Base-by-base conservation (phyloP, 2,329 filamentous ascomycete genomes). In the Ceratocystis harringtonii region DNA sequence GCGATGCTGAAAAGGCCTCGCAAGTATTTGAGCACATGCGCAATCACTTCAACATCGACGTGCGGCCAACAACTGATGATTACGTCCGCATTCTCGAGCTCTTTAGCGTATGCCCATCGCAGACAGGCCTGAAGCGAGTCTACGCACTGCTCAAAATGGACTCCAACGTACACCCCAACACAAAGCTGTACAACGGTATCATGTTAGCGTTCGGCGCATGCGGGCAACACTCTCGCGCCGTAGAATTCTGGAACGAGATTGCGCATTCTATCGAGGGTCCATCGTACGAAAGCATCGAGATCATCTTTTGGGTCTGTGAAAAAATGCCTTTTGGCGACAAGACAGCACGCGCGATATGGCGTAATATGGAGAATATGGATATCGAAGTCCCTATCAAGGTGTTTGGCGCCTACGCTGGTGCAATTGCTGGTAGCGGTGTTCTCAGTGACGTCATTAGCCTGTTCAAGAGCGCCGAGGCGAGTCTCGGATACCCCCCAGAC, bases 81-180 rank as follows among this genome's bases (percentile, higher is more conserved):
- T 99, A 99, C 72, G 81, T 89, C 2, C 77, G 80, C 43, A 92
- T 86, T 68, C 87, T 97, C 66, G 83, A 89, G 67, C 89, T 90
- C 1, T 82, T 96, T 28, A 86, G 86, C 2, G 74, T 75, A n/a
- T 75, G 76, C 52, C 75, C 76, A 1, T 76, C 78, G 65, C 36
- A 76, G 1, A 84, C 89, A 65, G 85, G 84, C 52, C 77, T 96
- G 22, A 83, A 85, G 67, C 83, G 88, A 68, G 83, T 95, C 1
- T 88, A 96, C 76, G 96, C 96, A 72, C 92, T 96, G 84, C 80
- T 96, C 69, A 97, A 96, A 76, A 86, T 96, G 74, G 94, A 99
- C 73, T 81, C 86, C n/a, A 82, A 84, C 52, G 81, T 97, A 45
- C 85, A 92, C 70, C 81, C 87, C 3, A 85, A 82, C 70, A 97